Evolutionary conservation across 352 stramenopile genomes (phyloP).

Genomic region (Phytophthora multivora): DNA sequence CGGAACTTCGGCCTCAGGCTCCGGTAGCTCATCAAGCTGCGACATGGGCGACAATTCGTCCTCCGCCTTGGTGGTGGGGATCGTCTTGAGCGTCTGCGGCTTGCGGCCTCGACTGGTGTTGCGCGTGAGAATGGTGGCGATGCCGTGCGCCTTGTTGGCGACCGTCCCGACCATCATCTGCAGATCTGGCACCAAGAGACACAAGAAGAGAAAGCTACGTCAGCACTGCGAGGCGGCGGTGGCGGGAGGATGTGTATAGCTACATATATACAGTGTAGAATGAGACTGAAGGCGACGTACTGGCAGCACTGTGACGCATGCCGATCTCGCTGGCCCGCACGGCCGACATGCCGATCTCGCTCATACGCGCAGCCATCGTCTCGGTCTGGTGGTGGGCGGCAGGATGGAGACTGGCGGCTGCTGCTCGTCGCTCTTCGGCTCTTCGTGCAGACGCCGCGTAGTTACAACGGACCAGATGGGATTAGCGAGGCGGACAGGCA

Average conservation of each 20-base stretch:
- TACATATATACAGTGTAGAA: too few species aligned
- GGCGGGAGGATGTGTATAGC: conserved; percentile 24
- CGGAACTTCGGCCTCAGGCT: conserved; percentile 27
- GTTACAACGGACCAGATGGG: conserved; percentile 32
- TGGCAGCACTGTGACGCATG: conserved; percentile 44
- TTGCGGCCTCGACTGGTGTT: conserved; percentile 22
- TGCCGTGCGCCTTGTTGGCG: conserved; percentile 34
- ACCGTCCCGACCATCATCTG: conserved; percentile 40
- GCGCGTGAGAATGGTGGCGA: conserved; percentile 32
- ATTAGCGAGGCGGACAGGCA: conserved; percentile 14
- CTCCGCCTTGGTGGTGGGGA: conserved; percentile 30
- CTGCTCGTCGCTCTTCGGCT: conserved; percentile 9
- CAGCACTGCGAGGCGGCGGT: conserved; percentile 6
- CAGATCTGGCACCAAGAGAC: conserved; percentile 27
- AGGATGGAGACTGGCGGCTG: conserved; percentile 17
- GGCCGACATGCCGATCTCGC: conserved; percentile 39
- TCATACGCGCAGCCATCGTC: conserved; percentile 40
- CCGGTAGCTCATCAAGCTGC: conserved; percentile 19
- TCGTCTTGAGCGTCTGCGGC: conserved; percentile 25
- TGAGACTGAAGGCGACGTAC: conserved; percentile 16
- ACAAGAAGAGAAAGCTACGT: conserved; percentile 26
- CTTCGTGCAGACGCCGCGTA: conserved; percentile 19
- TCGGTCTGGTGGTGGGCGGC: not conserved
- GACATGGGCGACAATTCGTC: conserved; percentile 37
- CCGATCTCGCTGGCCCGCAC: conserved; percentile 43